Percentiles rank a stretch among this genome's conserved stretches.
These are phyloP conservation scores for Lignosus rhinocerotis DNA, from an alignment of 1,284 basidiomycete species.

Conservation along the genomic window DNA sequence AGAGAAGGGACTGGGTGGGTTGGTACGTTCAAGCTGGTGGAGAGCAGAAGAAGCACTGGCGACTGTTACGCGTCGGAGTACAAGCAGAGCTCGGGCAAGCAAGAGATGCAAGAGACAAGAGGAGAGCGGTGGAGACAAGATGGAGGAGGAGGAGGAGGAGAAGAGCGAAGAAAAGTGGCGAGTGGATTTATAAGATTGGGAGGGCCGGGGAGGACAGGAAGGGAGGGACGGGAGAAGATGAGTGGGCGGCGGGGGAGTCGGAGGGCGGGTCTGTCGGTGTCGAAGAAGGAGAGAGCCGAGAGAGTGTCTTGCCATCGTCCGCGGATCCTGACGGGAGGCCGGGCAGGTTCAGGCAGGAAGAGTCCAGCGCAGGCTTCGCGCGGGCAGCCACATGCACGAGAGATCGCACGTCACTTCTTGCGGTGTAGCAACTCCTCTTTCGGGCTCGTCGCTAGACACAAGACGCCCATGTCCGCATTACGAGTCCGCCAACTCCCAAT, in stretches of 20 bases:
- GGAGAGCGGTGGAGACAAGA: conserved; percentile 2
- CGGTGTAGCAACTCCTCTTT: conserved; percentile 15
- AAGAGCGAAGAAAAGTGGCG: too few species aligned
- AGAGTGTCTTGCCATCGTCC: conserved; percentile 1
- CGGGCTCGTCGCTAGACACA: too few species aligned
- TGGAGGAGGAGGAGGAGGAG: background rate
- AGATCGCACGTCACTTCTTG: conserved; percentile 3
- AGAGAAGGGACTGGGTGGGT: conserved; percentile 10
- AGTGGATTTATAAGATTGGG: conserved; percentile 11
- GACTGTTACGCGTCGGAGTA: conserved; percentile 1
- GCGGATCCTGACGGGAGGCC: conserved; percentile 20
- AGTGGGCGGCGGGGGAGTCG: background rate
- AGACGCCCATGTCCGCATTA: too few species aligned
- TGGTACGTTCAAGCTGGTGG: too few species aligned
- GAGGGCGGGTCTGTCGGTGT: background rate
- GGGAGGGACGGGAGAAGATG: conserved; percentile 18
- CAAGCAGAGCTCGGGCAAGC: conserved; percentile 13
- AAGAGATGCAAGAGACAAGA: background rate
- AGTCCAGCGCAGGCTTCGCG: background rate
- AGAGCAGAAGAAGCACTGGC: conserved; percentile 14
- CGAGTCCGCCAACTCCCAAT: too few species aligned
- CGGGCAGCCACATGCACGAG: conserved; percentile 7
- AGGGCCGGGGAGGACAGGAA: conserved; percentile 7
- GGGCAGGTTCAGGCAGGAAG: conserved; percentile 12
- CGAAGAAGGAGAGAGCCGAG: background rate